phyloP scores from a whole-genome alignment of 768 basidiomycete species.

The Termitomyces sp. region DNA sequence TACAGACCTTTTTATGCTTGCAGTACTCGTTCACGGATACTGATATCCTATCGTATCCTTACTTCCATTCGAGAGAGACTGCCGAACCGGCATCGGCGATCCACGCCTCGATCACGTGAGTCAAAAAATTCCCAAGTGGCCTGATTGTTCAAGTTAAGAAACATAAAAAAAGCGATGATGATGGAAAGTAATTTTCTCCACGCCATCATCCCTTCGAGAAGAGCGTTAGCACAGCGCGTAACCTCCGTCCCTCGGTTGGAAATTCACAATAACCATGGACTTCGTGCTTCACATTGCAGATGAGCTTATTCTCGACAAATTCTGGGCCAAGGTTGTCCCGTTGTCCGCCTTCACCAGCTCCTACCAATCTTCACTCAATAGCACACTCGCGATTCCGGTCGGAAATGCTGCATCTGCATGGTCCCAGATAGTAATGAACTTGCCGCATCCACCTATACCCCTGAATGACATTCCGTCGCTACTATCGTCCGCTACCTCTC shows the following conservation, averaged over 20 bases:
- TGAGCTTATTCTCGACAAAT: conserved; percentile 65
- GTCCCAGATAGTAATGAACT: conserved; percentile 45
- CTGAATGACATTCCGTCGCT: conserved; percentile 26
- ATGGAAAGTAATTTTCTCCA: not conserved
- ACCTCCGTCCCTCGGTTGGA: not conserved
- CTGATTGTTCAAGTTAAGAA: conserved; percentile 25
- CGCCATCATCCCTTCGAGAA: not conserved
- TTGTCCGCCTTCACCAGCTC: conserved; percentile 38
- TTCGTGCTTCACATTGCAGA: conserved; percentile 69
- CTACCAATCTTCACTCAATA: conserved; percentile 27
- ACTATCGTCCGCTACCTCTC: conserved; percentile 19
- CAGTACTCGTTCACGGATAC: not conserved
- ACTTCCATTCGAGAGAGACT: not conserved
- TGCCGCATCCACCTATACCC: conserved; percentile 53
- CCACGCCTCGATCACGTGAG: conserved; percentile 17
- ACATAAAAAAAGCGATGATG: conserved; percentile 18
- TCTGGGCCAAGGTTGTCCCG: conserved; percentile 77
- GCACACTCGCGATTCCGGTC: conserved; percentile 29
- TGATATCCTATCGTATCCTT: too few relatives aligned
- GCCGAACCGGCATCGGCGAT: too few relatives aligned
- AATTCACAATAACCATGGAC: conserved; percentile 57
- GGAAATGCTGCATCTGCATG: conserved; percentile 34
- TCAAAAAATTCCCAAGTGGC: conserved; percentile 28
- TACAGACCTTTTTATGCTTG: not conserved
- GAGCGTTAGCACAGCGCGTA: not conserved